Base-by-base conservation (phyloP, 768 basidiomycete genomes). In the Leucocoprinus sp. region DNA sequence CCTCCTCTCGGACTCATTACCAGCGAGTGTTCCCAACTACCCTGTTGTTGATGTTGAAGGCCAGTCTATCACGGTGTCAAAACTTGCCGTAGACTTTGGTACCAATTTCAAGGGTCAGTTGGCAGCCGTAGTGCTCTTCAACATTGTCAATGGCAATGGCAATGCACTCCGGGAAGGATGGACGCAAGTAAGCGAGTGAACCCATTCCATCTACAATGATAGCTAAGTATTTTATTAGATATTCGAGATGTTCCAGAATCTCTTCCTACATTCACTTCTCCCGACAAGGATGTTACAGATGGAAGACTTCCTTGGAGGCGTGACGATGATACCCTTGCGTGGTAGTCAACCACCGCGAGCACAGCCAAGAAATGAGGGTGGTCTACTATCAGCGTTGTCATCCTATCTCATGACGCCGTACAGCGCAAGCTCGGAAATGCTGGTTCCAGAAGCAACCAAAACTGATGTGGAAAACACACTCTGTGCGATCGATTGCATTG, bases 391-490 rank as follows among this genome's bases (percentile, higher is more conserved):
- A 7, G 80, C 96, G 0, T 62, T 99, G 43, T 98, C 95, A 1
- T 93, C 90, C 0, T 99, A 99, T 62, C 73, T 99, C 52, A 84
- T 99, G 74, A 95, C 93, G 5, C 96, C 96, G 0, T 98, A 98
- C 57, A 76, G 78, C 12, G 56, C 75, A 18, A 84, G 76, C 54
- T 69, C 76, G 4, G 92, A 95, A n/a, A 69, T 76, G 18, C 63
- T 82, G n/a, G 75, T 89, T 2, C 82, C 86, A 1, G 86, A 90
- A 55, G 86, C 89, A n/a, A 93, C 86, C 0, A 89, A 93, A 19
- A 74, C 80, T 29, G 93, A 98, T 54, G 71, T 98, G 15, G 96
- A 98, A 64, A 93, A 82, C 49, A 97, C 96, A 0, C 69, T 99
- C 2, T 93, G 88, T 50, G 85, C 95, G 4, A 86, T 98, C 37